phyloP scores from a whole-genome alignment of 345 rosid species.

The Limnanthes douglasii region DNA sequence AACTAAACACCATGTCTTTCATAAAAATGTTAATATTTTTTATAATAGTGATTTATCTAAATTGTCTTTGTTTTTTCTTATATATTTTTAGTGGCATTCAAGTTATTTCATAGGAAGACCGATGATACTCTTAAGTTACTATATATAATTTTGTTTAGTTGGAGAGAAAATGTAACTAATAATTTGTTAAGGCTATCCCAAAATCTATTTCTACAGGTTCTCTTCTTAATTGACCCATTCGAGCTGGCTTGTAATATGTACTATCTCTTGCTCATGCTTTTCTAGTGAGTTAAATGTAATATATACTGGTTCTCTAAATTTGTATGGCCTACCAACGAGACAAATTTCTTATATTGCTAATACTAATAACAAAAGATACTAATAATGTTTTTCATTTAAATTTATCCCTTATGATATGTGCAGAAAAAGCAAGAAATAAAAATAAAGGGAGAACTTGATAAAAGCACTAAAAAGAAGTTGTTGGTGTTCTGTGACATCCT shows the following conservation, averaged over 20 bases:
- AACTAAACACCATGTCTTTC: conserved; percentile 4
- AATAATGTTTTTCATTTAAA: too few species aligned
- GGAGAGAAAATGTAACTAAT: conserved; percentile 89
- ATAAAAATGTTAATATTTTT: neutral
- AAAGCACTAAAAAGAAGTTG: conserved; percentile 70
- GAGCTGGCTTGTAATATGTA: neutral
- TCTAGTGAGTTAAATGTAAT: conserved; percentile 14
- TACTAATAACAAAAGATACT: too few species aligned
- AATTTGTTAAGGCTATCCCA: too few species aligned
- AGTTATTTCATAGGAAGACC: conserved; percentile 55
- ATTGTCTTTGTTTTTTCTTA: too few species aligned
- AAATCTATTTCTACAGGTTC: too few species aligned
- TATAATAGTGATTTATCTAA: conserved; percentile 1
- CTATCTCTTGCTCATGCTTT: conserved; percentile 1
- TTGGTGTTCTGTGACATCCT: conserved; percentile 73
- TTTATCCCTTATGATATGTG: too few species aligned
- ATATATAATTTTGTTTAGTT: conserved; percentile 55
- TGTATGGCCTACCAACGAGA: conserved; percentile 87
- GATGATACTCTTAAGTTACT: conserved; percentile 68
- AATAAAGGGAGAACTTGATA: conserved; percentile 74
- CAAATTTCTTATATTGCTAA: too few species aligned
- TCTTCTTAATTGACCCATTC: conserved; percentile 1
- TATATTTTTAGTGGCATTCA: conserved; percentile 84
- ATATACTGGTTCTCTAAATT: conserved; percentile 81
- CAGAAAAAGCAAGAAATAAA: conserved; percentile 73